Evolutionary conservation across 305 asterid genomes (phyloP), one percentile per base, ranked within the genome.

Genomic region (Salvia sclarea): DNA sequence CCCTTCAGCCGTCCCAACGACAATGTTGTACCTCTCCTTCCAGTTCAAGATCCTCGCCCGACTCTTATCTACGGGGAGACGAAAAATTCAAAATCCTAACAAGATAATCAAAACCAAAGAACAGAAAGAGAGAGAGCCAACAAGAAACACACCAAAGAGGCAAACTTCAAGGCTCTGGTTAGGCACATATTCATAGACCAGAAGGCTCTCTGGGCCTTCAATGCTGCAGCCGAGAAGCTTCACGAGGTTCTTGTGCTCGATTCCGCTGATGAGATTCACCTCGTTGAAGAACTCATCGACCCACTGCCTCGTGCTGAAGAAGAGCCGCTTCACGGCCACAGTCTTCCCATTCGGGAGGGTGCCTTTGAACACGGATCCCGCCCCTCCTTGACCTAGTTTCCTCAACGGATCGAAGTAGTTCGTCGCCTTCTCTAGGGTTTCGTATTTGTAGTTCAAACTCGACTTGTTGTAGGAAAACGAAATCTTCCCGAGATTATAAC

Each of bases 201-300:
- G 79, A 14, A 93, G 85, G 77, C 98, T 93, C 61, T 93, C 98
- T 1, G 98, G 97, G 7, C 98, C 98, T 82, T 93, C 98, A 43
- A 93, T 90, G 84, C 98, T 93, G 59, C 98, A 93, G 17, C 96
- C 98, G 14, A 93, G 84, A 69, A 93, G 95, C 89, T 93, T 93
- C 61, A 93, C 96, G 28, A 93, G 95, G 67, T 86, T 93, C 83
- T 87, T 93, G 79, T 93, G 98, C 71, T 88, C 86, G 72, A 93
- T 75, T 68, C 97, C 97, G 69, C 89, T 86, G 41, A 93, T 85
- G 11, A 93, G 78, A 76, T 93, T 93, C 25, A 93, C 86, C 77
- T 93, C 98, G 45, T 93, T 93, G 78, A 93, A 93, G 83, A 93
- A 93, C 79, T 93, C 98, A 69, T 93, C 98, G 1, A 93, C 98